Evolutionary conservation across 345 rosid genomes (phyloP), one percentile per base, ranked within the genome.

Genomic region (Streptanthus diversifolius): DNA sequence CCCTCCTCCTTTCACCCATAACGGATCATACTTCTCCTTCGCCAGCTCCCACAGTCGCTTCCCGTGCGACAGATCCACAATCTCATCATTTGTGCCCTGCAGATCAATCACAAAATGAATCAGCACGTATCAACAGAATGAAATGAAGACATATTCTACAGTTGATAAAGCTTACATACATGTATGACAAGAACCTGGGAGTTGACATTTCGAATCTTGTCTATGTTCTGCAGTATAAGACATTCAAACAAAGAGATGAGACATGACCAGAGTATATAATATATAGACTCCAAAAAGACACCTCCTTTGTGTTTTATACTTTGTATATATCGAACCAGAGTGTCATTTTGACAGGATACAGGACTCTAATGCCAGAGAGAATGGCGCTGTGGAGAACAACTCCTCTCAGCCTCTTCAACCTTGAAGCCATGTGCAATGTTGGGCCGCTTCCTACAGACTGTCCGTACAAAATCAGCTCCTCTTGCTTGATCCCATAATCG

Each of bases 371-470:
- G 71, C 98, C 99, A 0, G 99, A 91, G 75, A 95, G 93, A 32
- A 95, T 90, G 39, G 99, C 99, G 13, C 99, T 91, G 36, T 95
- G 99, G 81, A 95, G 97, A 78, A 95, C 90, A 9, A 90, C 92
- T 22, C 92, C 98, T 78, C 99, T 84, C 58, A 90, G 75, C 68
- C 74, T 84, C 59, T 84, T 80, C 63, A 95, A 79, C 10, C 85
- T 78, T 61, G 92, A 80, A 76, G 90, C 99, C 76, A 95, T 77
- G 71, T 95, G 99, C 54, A 91, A 69, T 4, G 98, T 95, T 0
- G 99, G 99, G 1, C 97, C 99, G 55, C 99, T 95, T 59, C 99
- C 99, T 49, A 95, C 99, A 15, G 99, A 95, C 68, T 95, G 99
- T 3, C 99, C 99, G 7, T 95, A 95, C 24, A 95, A 48, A 43